phyloP scores from a whole-genome alignment of 257 asterid genomes.

The Eucommia ulmoides region DNA sequence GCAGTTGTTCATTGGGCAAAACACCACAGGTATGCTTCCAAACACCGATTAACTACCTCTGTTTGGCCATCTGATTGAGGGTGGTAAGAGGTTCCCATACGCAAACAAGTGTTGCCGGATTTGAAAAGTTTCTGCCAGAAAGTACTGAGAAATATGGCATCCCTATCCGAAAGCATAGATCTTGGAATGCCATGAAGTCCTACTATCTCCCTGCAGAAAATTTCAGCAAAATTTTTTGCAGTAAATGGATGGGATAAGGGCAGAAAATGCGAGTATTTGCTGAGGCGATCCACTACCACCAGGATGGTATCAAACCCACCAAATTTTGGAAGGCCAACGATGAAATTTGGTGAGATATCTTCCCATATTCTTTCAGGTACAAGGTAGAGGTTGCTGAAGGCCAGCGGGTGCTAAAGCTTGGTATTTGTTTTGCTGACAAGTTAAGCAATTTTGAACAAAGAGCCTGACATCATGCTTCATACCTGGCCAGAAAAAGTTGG shows the following conservation, averaged over 20 bases:
- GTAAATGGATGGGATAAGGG: not conserved
- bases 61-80: not conserved
- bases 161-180: not conserved
- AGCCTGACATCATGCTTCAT: constrained; percentile 2
- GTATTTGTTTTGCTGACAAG: constrained; percentile 1
- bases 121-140: not conserved
- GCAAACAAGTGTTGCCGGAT: not conserved
- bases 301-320: not conserved
- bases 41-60: not conserved
- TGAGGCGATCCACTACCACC: not conserved
- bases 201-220: not conserved
- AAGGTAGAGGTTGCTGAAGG: constrained; percentile 1
- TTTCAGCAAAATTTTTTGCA: not conserved
- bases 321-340: not conserved
- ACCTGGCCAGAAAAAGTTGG: constrained; percentile 1
- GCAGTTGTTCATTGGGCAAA: not conserved
- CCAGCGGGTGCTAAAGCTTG: not conserved
- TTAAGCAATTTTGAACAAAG: constrained; percentile 3
- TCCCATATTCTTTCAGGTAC: constrained; percentile 1
- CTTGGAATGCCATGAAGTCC: not conserved
- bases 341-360: not conserved
- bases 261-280: not conserved
- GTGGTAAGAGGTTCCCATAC: not conserved
- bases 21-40: not conserved
- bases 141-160: not conserved